Conservation (phyloP, 345 rosid genomes). For the Melaleuca alternifolia region DNA sequence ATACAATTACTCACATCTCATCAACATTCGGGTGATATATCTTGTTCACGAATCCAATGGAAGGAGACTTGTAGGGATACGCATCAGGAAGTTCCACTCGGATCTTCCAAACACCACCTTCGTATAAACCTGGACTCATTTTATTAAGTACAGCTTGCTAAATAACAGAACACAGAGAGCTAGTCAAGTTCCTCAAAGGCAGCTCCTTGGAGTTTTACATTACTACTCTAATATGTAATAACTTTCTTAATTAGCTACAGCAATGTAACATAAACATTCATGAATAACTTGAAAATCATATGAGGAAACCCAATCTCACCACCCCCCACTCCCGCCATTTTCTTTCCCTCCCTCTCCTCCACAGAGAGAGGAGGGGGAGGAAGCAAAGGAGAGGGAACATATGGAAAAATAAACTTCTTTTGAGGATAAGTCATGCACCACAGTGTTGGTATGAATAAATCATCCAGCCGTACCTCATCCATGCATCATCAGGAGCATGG, state of each 20-base stretch:
- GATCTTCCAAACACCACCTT: conserved; percentile 68
- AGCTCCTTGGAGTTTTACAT: neutral
- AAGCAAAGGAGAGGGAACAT: neutral
- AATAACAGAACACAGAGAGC: neutral
- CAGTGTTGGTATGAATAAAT: neutral
- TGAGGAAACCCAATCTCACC: neutral
- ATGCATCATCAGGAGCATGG: neutral
- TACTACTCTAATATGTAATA: neutral
- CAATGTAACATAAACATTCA: neutral
- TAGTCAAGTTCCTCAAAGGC: neutral
- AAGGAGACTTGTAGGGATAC: conserved; percentile 71
- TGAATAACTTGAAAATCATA: neutral
- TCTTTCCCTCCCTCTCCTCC: neutral
- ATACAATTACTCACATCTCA: conserved; percentile 40
- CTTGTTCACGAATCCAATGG: conserved; percentile 65
- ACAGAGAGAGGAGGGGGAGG: neutral
- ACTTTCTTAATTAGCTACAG: neutral
- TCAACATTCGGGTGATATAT: conserved; percentile 75
- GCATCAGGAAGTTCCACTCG: conserved; percentile 76
- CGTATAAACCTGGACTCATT: conserved; percentile 46
- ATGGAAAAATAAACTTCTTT: neutral
- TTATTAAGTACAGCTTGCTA: neutral
- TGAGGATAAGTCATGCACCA: neutral
- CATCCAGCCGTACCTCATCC: neutral
- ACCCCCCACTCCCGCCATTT: neutral